These are phyloP conservation scores for Malus hybrid DNA, from an alignment of 331 rosid species.

Conservation along the genomic window DNA sequence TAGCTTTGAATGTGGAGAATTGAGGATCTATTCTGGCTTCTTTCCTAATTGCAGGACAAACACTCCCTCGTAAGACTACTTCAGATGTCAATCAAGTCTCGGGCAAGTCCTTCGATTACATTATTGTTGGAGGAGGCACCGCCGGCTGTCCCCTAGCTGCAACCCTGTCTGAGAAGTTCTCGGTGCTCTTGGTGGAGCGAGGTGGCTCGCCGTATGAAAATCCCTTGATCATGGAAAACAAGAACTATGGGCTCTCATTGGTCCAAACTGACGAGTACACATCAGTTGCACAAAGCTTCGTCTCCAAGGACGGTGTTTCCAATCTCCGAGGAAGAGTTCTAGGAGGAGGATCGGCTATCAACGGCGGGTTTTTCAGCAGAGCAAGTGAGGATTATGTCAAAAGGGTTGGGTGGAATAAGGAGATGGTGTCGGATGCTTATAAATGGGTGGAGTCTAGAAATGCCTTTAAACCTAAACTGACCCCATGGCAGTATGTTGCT, in stretches of 20 bases:
- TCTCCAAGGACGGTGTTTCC: slow-evolving; percentile 46
- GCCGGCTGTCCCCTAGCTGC: slow-evolving; percentile 67
- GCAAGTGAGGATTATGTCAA: no score
- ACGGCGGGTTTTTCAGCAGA: no score
- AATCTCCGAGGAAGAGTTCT: slow-evolving; percentile 56
- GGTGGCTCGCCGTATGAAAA: slow-evolving; percentile 63
- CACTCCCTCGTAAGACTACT: slow-evolving; percentile 58
- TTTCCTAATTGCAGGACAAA: slow-evolving; percentile 20
- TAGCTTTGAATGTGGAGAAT: neutral
- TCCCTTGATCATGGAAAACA: slow-evolving; percentile 42
- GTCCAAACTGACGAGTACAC: slow-evolving; percentile 29
- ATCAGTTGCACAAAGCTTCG: slow-evolving; percentile 61
- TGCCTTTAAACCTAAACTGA: no score
- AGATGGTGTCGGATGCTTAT: no score
- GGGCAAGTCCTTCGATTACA: slow-evolving; percentile 60
- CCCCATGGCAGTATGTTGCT: no score
- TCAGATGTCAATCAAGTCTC: slow-evolving; percentile 54
- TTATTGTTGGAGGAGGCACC: slow-evolving; percentile 75
- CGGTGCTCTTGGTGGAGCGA: slow-evolving; percentile 1
- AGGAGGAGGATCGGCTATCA: no score
- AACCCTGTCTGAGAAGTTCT: slow-evolving; percentile 53
- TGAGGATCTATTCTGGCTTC: neutral
- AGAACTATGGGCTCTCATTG: slow-evolving; percentile 47
- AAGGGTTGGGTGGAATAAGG: no score
- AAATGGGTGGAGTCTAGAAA: no score